phyloP scores from a whole-genome alignment of 352 stramenopile genomes.

The Globisporangium lucens region DNA sequence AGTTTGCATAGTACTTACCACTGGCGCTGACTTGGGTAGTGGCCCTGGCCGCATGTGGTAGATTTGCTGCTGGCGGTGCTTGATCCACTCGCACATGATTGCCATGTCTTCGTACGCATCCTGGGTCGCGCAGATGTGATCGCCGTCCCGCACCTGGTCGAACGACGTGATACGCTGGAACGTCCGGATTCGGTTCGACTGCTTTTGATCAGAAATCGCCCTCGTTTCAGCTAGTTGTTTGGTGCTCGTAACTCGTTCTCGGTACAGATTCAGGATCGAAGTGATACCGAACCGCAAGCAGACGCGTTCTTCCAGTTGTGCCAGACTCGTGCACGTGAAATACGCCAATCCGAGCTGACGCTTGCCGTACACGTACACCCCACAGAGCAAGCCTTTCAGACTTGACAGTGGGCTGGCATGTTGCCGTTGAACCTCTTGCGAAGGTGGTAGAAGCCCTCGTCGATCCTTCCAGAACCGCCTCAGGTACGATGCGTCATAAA shows the following conservation, averaged over 20 bases:
- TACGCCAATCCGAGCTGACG: slow-evolving; percentile 39
- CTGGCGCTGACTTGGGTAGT: neutral
- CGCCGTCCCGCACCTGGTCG: slow-evolving; percentile 42
- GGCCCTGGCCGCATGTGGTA: slow-evolving; percentile 22
- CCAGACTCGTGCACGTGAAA: slow-evolving; percentile 43
- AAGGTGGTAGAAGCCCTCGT: neutral
- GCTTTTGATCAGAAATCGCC: neutral
- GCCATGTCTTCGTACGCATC: slow-evolving; percentile 68
- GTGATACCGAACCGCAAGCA: slow-evolving; percentile 24
- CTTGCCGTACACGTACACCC: slow-evolving; percentile 48
- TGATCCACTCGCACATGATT: slow-evolving; percentile 67
- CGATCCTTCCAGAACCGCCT: slow-evolving; percentile 22
- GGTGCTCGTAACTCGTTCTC: slow-evolving; percentile 24
- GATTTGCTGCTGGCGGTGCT: slow-evolving; percentile 33
- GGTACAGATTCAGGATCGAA: slow-evolving; percentile 43
- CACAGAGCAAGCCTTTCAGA: slow-evolving; percentile 33
- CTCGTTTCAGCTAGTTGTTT: neutral
- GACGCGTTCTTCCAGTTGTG: slow-evolving; percentile 38
- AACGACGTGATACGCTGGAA: slow-evolving; percentile 41
- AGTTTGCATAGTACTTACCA: neutral
- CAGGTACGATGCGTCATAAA: slow-evolving; percentile 24
- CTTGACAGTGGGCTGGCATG: neutral
- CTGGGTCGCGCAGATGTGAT: slow-evolving; percentile 55
- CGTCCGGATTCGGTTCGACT: slow-evolving; percentile 16
- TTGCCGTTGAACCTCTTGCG: neutral